Evolutionary conservation across 2,329 filamentous ascomycete genomes (phyloP), one percentile per base, ranked within the genome.

Genomic region (Sporothrix pallida): DNA sequence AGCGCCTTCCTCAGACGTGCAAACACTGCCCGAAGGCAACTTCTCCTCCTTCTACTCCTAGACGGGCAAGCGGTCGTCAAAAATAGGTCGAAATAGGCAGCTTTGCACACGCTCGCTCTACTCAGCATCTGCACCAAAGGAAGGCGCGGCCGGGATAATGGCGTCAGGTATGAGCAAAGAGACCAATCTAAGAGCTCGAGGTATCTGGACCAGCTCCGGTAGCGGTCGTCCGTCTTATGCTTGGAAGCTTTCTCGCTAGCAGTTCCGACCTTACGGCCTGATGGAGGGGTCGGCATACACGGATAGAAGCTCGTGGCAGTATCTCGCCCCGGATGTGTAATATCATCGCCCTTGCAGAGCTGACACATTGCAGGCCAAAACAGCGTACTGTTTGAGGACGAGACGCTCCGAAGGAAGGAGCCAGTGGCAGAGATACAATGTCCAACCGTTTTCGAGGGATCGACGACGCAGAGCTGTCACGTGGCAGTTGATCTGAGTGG

Each of bases 111-210:
- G 67, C 56, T 48, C 67, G 12, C 67, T 69, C 65, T 70, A 70
- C 68, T 70, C 68, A 56, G 68, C 52, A 70, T n/a, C 60, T 70
- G 67, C 56, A 58, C 56, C 67, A 63, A 46, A 70, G 58, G 72
- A 62, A 73, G 67, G 72, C 54, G 46, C 72, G 48, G 46, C 56
- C 46, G 65, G 67, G 15, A n/a, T 52, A 68, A 68, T 68, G 26
- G 48, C 67, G 67, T 44, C 26, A 54, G 65, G 26, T 46, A 48
- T 63, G 62, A 65, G 62, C 62, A 44, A 37, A 65, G 44, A 65
- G 20, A 65, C n/a, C 37, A 17, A 9, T 26, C 62, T 23, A 52
- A 67, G n/a, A 48, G 42, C 20, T 67, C 62, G 42, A 48, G 5
- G 42, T 20, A 67, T 48, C 62, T 65, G 20, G 42, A 48, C n/a